Conservation (phyloP, 345 rosid genomes). For the Hypericum androsaemum region DNA sequence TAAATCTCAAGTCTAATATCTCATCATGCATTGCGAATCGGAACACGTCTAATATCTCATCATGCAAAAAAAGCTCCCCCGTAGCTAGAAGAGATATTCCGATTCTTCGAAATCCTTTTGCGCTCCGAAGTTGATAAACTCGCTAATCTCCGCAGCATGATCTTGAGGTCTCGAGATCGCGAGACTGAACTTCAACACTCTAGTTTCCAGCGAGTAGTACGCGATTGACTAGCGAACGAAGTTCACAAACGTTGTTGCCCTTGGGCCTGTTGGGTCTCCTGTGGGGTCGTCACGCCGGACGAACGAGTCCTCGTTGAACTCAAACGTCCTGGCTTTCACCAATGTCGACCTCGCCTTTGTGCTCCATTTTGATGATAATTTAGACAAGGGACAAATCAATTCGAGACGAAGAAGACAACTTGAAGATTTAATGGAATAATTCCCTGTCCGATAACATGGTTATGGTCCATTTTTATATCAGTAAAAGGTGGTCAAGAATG, state of each 20-base stretch:
- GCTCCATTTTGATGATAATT: too few species aligned
- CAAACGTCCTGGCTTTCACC: too few species aligned
- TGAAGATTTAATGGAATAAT: too few species aligned
- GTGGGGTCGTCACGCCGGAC: slow-evolving; percentile 1
- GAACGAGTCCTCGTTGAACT: slow-evolving; percentile 24
- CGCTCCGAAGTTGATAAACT: slow-evolving; percentile 14
- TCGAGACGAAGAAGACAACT: too few species aligned
- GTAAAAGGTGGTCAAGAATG: too few species aligned
- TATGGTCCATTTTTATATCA: too few species aligned
- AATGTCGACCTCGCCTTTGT: too few species aligned
- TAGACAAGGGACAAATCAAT: too few species aligned
- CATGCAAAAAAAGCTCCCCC: slow-evolving; percentile 7
- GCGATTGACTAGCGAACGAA: slow-evolving; percentile 15
- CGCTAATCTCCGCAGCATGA: slow-evolving; percentile 8
- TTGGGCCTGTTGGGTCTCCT: not conserved
- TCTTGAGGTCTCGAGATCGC: slow-evolving; percentile 13
- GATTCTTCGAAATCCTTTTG: slow-evolving; percentile 15
- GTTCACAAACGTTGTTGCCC: slow-evolving; percentile 14
- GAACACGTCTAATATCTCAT: too few species aligned
- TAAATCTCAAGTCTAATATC: too few species aligned
- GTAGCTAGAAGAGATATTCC: slow-evolving; percentile 13
- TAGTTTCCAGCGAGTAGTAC: not conserved
- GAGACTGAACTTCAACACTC: slow-evolving; percentile 15
- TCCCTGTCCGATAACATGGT: too few species aligned
- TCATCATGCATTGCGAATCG: too few species aligned